Evolutionary conservation across 768 basidiomycete species (phyloP), one percentile per base, ranked within the genome.

Genomic region (Leccinum obscurum): DNA sequence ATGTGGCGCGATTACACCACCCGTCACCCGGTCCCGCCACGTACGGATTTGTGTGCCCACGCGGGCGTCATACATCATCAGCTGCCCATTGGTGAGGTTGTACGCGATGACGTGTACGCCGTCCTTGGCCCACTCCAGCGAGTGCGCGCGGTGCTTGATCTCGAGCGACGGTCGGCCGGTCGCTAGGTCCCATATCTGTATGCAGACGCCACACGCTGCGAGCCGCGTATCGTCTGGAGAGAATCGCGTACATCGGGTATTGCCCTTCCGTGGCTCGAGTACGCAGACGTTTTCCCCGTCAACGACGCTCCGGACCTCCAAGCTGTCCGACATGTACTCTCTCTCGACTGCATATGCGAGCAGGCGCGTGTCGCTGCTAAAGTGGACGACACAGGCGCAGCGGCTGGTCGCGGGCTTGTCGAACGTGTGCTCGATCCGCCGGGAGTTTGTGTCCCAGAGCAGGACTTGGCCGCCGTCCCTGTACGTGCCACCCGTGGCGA

Each of bases 101-200:
- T 61, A 57, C 34, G 67, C 67, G 50, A 68, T 30, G 52, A 68
- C 62, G 34, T 67, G 60, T 0, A 1, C 1, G 2, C 67, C 68
- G 49, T 68, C 67, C 54, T 62, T 69, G 56, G 65, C 64, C 67
- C 67, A 68, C n/a, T 68, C 67, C 8, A 68, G 14, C 52, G 67
- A 69, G 28, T 68, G 67, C 5, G 67, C 68, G 0, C 67, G 68
- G 8, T 68, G 68, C 50, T 68, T 70, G 65, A 68, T 67, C 62
- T 68, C 67, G 56, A 68, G 65, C 52, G 65, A 54, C 1, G 68
- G 62, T 3, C 62, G 62, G 7, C 65, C 62, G 4, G 59, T 64
- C 0, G 60, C 58, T 4, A 68, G 20, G 8, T 68, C 67, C 67
- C 67, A 68, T 35, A 68, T 64, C 24, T 68, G 67, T 37, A 68